phyloP scores from a whole-genome alignment of 371 early-diverging fungal species.

The Syncephalastrum racemosum region DNA sequence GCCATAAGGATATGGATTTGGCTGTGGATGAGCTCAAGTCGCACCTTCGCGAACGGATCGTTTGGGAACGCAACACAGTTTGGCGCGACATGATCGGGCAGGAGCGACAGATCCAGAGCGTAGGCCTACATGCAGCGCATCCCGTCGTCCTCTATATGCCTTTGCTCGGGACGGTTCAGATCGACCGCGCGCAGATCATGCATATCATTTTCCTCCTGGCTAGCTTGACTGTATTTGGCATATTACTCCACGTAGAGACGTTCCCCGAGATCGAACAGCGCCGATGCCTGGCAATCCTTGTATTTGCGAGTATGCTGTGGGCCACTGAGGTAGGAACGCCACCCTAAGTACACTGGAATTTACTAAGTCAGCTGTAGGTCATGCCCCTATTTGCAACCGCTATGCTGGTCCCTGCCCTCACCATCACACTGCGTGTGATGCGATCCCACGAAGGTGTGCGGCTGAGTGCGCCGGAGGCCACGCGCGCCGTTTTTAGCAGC shows the following conservation, averaged over 20 bases:
- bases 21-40: constrained; percentile 76
- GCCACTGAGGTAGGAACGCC: constrained; percentile 74
- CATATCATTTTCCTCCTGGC: constrained; percentile 32
- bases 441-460: constrained; percentile 58
- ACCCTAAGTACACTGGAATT: not conserved
- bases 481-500: constrained; percentile 67
- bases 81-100: constrained; percentile 97
- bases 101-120: constrained; percentile 80
- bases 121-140: constrained; percentile 46
- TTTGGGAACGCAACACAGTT: constrained; percentile 95
- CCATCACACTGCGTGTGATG: constrained; percentile 83
- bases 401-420: constrained; percentile 83
- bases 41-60: constrained; percentile 87
- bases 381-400: constrained; percentile 95
- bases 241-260: constrained; percentile 46
- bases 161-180: constrained; percentile 20
- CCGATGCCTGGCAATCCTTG: constrained; percentile 86
- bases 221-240: constrained; percentile 57
- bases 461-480: constrained; percentile 59
- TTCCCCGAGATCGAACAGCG: constrained; percentile 70
- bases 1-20: constrained; percentile 40
- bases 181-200: constrained; percentile 37
- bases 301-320: constrained; percentile 90
- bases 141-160: constrained; percentile 41
- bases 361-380: constrained; percentile 47